Conservation (phyloP, 2,329 filamentous ascomycete species). For the Emericellopsis atlantica region DNA sequence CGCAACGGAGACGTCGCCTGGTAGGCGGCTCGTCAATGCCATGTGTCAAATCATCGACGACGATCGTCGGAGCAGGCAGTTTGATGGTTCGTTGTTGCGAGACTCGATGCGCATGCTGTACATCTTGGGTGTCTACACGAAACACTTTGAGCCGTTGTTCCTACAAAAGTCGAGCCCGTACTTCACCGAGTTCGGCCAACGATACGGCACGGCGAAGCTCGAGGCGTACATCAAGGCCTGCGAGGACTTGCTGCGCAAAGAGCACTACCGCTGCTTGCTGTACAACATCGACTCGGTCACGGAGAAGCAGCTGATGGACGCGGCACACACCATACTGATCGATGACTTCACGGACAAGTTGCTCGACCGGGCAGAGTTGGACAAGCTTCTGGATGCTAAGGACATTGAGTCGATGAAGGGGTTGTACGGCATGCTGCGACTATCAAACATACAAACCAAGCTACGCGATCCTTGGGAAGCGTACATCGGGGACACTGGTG, state of each 20-base stretch:
- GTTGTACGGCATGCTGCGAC: slow-evolving; percentile 65
- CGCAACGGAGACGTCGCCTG: slow-evolving; percentile 9
- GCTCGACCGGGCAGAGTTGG: slow-evolving; percentile 53
- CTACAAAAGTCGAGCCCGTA: slow-evolving; percentile 55
- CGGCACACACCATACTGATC: slow-evolving; percentile 63
- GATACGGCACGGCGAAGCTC: slow-evolving; percentile 49
- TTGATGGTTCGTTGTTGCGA: slow-evolving; percentile 53
- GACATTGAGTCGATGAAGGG: slow-evolving; percentile 59
- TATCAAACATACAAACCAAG: slow-evolving; percentile 56
- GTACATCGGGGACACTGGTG: slow-evolving; percentile 68
- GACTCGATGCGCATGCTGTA: slow-evolving; percentile 74
- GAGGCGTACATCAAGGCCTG: slow-evolving; percentile 65
- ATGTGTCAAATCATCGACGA: slow-evolving; percentile 65
- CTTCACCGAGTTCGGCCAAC: slow-evolving; percentile 56
- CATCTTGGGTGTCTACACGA: slow-evolving; percentile 69
- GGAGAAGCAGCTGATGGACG: slow-evolving; percentile 59
- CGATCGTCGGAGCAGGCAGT: slow-evolving; percentile 47
- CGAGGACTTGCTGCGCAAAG: slow-evolving; percentile 54
- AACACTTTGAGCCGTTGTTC: slow-evolving; percentile 67
- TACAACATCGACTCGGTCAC: slow-evolving; percentile 79
- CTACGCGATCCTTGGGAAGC: slow-evolving; percentile 63
- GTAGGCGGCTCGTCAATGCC: slow-evolving; percentile 26
- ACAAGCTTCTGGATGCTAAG: slow-evolving; percentile 59
- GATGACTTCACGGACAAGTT: slow-evolving; percentile 53
- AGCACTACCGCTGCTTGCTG: slow-evolving; percentile 64